Conservation (phyloP, 2,329 filamentous ascomycete species). For the Fusarium austroafricanum region DNA sequence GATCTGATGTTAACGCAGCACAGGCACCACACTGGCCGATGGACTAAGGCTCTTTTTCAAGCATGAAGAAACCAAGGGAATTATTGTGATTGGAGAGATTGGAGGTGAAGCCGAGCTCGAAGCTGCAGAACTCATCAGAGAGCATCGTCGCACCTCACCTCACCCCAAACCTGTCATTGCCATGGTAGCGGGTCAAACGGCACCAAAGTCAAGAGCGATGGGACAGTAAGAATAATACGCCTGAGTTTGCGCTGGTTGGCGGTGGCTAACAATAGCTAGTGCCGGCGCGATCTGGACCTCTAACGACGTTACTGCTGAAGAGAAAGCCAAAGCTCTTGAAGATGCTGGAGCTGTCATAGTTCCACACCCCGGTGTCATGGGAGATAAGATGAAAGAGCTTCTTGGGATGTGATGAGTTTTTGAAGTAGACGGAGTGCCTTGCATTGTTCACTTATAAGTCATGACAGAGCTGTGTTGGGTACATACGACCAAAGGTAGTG, state of each 20-base stretch:
- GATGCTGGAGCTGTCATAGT: conserved; percentile 53
- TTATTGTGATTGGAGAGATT: conserved; percentile 78
- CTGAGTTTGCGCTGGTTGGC: no score
- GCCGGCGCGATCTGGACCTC: conserved; percentile 69
- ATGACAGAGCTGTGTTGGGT: background rate
- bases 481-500: no score
- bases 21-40: conserved; percentile 75
- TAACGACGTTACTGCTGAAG: conserved; percentile 48
- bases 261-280: conserved; percentile 7
- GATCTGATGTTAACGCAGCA: background rate
- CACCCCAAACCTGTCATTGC: conserved; percentile 74
- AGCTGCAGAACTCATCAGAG: conserved; percentile 76
- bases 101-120: conserved; percentile 76
- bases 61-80: conserved; percentile 75
- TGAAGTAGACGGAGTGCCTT: background rate
- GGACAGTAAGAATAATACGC: conserved; percentile 69
- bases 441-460: background rate
- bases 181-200: conserved; percentile 73
- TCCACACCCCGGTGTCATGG: conserved; percentile 55
- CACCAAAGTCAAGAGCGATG: conserved; percentile 72
- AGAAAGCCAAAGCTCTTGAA: conserved; percentile 51
- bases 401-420: conserved; percentile 22
- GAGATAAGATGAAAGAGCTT: conserved; percentile 50
- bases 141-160: conserved; percentile 65
- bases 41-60: conserved; percentile 74